Evolutionary conservation across 768 basidiomycete species (phyloP), one percentile per base, ranked within the genome.

Genomic region (Panaeolus papilionaceus): DNA sequence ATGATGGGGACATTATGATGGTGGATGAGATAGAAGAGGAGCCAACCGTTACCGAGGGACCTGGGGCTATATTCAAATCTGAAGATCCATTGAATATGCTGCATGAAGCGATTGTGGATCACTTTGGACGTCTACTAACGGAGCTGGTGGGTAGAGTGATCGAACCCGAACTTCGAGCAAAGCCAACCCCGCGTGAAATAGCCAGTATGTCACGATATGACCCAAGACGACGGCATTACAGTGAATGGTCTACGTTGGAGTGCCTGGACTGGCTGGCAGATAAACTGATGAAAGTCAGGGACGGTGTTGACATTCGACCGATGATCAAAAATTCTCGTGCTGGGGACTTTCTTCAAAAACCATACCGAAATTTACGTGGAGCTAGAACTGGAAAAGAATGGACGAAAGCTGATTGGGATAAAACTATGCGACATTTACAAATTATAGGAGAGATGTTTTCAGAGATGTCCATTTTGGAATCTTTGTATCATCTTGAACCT

Each of bases 341-440:
- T 49, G 83, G 83, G 33, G 78, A 80, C 39, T 92, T 91, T 74
- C 76, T 76, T 38, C 65, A 64, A 18, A 64, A 62, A 28, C 83
- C 88, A 47, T 82, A 85, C 68, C 74, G 78, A 66, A 40, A 66
- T 54, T 16, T 65, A 58, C 40, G 79, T 78, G 23, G 90, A 0
- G 85, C 86, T 16, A 84, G 91, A 58, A 78, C 85, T n/a, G 93
- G 93, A 1, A 85, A 88, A 72, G 91, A 94, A 69, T 95, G 92
- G 92, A 82, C 89, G 12, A 80, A 85, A 58, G 79, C 82, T 63
- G 91, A 89, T 71, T 94, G 93, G 92, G 79, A 84, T 69, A 80
- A 84, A 12, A 85, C 80, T 37, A 74, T 91, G 66, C 71, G 71
- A 7, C 81, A 79, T 62, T 71, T 94, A 73, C 77, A 74, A 38